Percentiles rank a stretch among this genome's conserved stretches.
Evolutionary conservation across 169 alveolate genomes (phyloP).

Genomic region (Cyclospora cayetanensis): DNA sequence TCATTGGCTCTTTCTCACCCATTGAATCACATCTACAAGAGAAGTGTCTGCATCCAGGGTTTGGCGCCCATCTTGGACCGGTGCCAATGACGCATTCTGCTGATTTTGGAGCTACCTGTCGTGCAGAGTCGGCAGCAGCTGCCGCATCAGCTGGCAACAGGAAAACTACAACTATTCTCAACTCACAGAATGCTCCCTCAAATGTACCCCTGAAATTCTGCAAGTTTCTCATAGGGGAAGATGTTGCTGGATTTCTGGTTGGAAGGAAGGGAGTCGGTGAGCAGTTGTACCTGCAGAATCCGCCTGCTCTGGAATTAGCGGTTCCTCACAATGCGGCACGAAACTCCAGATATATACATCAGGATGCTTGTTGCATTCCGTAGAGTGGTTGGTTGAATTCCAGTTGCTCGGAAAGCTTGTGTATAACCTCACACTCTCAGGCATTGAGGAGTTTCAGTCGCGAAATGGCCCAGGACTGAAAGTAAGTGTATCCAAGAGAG

Average conservation of each 20-base stretch:
- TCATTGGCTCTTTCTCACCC: not conserved
- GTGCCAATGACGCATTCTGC: not conserved
- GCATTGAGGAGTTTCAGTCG: constrained; percentile 69
- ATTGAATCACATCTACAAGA: not conserved
- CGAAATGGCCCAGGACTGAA: constrained; percentile 70
- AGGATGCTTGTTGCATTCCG: too few species aligned
- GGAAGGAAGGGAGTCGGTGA: constrained; percentile 69
- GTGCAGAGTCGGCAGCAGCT: not conserved
- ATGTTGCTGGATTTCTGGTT: constrained; percentile 69
- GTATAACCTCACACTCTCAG: too few species aligned
- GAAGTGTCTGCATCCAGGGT: not conserved
- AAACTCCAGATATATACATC: too few species aligned
- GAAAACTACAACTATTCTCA: not conserved
- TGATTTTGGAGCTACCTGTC: not conserved
- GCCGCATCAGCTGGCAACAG: not conserved
- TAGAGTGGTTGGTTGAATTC: too few species aligned
- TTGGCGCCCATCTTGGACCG: not conserved
- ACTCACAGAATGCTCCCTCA: not conserved
- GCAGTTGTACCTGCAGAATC: too few species aligned
- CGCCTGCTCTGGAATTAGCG: too few species aligned
- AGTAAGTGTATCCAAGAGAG: constrained; percentile 65
- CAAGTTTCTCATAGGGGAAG: constrained; percentile 70
- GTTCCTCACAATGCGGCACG: too few species aligned
- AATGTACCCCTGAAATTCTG: constrained; percentile 46
- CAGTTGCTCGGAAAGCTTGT: too few species aligned